phyloP scores from a whole-genome alignment of 2,329 filamentous ascomycete genomes.

The Alternaria longipes region DNA sequence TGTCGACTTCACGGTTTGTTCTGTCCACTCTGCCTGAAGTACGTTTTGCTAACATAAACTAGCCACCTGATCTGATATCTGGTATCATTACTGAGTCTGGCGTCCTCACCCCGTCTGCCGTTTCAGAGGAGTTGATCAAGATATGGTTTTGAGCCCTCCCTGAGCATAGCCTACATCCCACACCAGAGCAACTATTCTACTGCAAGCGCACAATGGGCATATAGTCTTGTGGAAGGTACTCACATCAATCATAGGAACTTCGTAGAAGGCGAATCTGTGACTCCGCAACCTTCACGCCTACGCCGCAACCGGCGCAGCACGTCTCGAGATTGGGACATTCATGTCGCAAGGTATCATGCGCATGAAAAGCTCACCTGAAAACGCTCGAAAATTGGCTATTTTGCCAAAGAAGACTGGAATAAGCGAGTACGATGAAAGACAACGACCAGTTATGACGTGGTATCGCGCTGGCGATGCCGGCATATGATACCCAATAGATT shows the following conservation, averaged over 20 bases:
- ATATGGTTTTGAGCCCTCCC: conserved; percentile 59
- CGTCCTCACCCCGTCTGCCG: conserved; percentile 73
- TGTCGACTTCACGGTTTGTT: conserved; percentile 75
- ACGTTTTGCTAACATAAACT: conserved; percentile 12
- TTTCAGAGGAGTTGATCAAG: conserved; percentile 75
- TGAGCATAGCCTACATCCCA: conserved; percentile 15
- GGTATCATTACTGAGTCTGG: conserved; percentile 80
- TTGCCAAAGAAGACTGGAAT: neutral
- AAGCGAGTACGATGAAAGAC: neutral
- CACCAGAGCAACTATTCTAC: conserved; percentile 15
- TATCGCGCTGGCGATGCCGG: neutral
- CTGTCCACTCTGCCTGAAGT: neutral
- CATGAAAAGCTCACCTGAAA: conserved; percentile 16
- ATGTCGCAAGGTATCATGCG: conserved; percentile 20
- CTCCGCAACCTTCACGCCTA: conserved; percentile 14
- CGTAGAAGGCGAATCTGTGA: conserved; percentile 10
- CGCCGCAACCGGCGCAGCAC: conserved; percentile 21
- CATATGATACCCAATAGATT: conserved; percentile 22
- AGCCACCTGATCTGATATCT: conserved; percentile 74
- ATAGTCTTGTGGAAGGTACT: conserved; percentile 12
- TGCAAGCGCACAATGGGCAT: neutral
- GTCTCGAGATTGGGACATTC: conserved; percentile 4
- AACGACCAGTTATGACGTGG: neutral
- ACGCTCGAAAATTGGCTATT: neutral
- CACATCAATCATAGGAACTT: conserved; percentile 22